phyloP scores from a whole-genome alignment of 768 basidiomycete genomes.

The Lactarius evosmus region DNA sequence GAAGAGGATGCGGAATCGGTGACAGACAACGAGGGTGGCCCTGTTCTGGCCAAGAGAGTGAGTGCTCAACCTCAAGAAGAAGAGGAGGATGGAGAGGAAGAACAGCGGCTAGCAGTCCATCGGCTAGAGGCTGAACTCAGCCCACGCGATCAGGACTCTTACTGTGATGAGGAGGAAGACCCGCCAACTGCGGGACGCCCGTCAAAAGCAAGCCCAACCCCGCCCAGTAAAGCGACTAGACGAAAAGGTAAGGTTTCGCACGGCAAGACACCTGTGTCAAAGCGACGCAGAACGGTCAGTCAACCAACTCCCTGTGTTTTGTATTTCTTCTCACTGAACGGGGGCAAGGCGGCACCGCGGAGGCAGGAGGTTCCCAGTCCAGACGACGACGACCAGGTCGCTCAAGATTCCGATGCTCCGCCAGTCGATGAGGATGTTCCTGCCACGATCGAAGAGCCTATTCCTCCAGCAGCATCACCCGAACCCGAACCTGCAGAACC shows the following conservation, averaged over 20 bases:
- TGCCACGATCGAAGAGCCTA: not conserved
- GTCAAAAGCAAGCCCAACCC: not conserved
- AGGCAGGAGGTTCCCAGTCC: not conserved
- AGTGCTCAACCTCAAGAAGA: slow-evolving; percentile 13
- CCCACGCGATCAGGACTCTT: not conserved
- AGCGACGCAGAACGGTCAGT: slow-evolving; percentile 11
- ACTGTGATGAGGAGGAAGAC: not conserved
- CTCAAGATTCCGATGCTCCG: not conserved
- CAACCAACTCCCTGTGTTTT: too few species aligned
- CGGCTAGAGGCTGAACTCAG: not conserved
- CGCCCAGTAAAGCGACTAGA: not conserved
- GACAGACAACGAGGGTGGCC: slow-evolving; percentile 10
- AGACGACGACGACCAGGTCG: not conserved
- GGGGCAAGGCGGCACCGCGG: not conserved
- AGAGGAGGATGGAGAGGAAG: slow-evolving; percentile 10
- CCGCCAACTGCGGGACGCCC: not conserved
- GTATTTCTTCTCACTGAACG: not conserved
- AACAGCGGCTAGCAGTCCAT: not conserved
- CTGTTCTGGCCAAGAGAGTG: not conserved
- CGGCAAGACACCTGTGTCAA: not conserved
- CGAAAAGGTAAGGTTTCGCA: not conserved
- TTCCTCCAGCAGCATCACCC: not conserved
- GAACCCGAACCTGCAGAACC: not conserved
- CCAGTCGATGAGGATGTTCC: not conserved
- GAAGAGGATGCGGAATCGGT: not conserved